These are phyloP conservation scores for Zygosaccharomyces bisporus DNA, from an alignment of 805 yeast species.

Conservation along the genomic window DNA sequence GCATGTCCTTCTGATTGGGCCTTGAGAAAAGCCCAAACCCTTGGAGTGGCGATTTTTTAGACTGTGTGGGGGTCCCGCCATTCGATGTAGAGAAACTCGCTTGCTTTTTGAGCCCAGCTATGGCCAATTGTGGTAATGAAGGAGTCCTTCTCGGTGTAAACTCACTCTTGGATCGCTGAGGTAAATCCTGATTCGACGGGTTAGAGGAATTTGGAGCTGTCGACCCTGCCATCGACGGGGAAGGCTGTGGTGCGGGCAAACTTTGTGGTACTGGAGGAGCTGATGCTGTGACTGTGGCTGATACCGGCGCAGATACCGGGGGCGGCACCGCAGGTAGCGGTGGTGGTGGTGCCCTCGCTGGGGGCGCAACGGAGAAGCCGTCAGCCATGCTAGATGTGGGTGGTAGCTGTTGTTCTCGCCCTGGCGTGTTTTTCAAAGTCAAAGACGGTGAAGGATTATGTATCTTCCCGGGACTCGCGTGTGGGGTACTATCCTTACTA, in stretches of 20 bases:
- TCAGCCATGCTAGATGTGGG: conserved; percentile 3
- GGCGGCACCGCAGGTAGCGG: background rate
- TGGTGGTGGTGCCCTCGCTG: conserved; percentile 2
- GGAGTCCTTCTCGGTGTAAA: conserved; percentile 26
- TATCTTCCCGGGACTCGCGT: conserved; percentile 22
- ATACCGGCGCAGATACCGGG: conserved; percentile 6
- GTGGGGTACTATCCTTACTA: conserved; percentile 28
- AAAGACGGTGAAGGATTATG: conserved; percentile 8
- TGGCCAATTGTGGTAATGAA: conserved; percentile 32
- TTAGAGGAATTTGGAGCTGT: background rate
- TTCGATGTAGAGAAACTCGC: conserved; percentile 20
- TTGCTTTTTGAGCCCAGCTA: conserved; percentile 28
- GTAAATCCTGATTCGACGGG: background rate
- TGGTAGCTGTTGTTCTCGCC: conserved; percentile 11
- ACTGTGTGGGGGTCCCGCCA: conserved; percentile 21
- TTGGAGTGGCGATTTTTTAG: conserved; percentile 34
- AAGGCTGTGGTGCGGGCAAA: background rate
- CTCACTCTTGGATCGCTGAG: conserved; percentile 22
- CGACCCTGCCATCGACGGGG: background rate
- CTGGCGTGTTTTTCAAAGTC: conserved; percentile 1
- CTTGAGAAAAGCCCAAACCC: conserved; percentile 33
- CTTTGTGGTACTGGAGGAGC: background rate
- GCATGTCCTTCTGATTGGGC: conserved; percentile 29
- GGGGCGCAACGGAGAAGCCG: conserved; percentile 1
- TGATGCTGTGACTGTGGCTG: background rate